A percentile compares a stretch with the other conserved stretches of the same genome.
Conservation (phyloP, 73 alveolate genomes). For the Symbiodinium natans region DNA sequence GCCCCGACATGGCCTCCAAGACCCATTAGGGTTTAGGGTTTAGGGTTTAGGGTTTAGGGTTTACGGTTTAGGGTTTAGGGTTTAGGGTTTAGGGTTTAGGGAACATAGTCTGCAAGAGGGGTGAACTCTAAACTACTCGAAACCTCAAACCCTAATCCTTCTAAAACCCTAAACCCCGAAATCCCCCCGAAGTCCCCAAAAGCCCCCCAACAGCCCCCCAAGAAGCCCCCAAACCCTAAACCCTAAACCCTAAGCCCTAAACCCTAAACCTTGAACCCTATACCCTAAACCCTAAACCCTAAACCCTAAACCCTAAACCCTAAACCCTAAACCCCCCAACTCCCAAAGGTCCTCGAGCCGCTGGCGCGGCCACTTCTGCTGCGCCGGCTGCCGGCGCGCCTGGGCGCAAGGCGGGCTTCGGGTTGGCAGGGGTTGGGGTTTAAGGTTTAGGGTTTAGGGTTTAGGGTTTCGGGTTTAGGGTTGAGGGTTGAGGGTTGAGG, state of each 20-base stretch:
- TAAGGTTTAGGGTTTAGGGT: background rate
- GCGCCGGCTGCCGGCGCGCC: background rate
- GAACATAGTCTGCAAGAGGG: background rate
- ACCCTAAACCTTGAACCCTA: background rate
- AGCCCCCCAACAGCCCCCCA: background rate
- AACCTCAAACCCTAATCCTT: no score
- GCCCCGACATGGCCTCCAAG: no score
- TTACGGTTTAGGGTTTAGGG: slow-evolving; percentile 4
- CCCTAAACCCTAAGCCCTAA: background rate
- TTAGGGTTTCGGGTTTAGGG: no score
- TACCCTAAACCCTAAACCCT: background rate
- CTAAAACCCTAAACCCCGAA: background rate
- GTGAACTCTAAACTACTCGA: no score
- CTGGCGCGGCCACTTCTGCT: background rate
- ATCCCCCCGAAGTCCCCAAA: background rate
- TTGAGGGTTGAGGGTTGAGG: no score
- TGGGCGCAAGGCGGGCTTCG: background rate
- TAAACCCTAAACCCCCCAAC: background rate
- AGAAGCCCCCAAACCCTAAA: background rate
- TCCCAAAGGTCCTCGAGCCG: background rate
- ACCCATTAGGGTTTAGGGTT: background rate
- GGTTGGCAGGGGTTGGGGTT: background rate
- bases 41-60: background rate
- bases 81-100: background rate
- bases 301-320: background rate